Evolutionary conservation across 2,329 filamentous ascomycete genomes (phyloP).

Genomic region (Dactylellina haptotyla): DNA sequence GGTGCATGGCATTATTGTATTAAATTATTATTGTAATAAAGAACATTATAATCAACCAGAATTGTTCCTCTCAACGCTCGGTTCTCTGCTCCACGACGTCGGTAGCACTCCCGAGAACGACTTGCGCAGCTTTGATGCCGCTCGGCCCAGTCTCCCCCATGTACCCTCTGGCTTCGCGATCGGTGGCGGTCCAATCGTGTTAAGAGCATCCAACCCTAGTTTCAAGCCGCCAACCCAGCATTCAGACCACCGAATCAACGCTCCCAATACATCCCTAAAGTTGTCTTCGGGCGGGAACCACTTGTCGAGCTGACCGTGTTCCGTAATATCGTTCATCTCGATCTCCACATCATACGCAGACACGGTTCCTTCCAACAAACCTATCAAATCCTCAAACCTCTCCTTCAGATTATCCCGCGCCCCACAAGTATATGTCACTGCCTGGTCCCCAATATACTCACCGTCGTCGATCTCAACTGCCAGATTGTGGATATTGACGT

Average conservation of each 20-base stretch:
- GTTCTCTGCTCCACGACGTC: neutral
- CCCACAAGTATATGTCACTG: slow-evolving; percentile 16
- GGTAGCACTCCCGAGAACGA: slow-evolving; percentile 13
- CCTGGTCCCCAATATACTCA: neutral
- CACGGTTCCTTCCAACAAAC: neutral
- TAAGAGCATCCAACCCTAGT: neutral
- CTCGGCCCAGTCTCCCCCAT: neutral
- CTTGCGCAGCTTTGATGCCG: slow-evolving; percentile 1
- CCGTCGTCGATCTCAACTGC: slow-evolving; percentile 24
- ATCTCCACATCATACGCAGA: slow-evolving; percentile 17
- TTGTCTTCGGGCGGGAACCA: slow-evolving; percentile 22
- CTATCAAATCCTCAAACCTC: slow-evolving; percentile 17
- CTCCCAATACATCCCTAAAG: slow-evolving; percentile 4
- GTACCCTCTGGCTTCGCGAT: neutral
- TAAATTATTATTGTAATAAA: neutral
- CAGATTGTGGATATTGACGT: slow-evolving; percentile 7
- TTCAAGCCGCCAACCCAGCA: slow-evolving; percentile 27
- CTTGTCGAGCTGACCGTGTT: neutral
- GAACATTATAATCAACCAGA: too few species aligned
- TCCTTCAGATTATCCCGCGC: slow-evolving; percentile 21
- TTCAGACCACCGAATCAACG: slow-evolving; percentile 20
- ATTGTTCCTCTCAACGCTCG: neutral
- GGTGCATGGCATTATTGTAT: too few species aligned
- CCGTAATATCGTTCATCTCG: neutral
- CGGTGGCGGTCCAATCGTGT: neutral